Percentiles rank a stretch among this genome's conserved stretches.
phyloP scores from a whole-genome alignment of 2,329 filamentous ascomycete genomes.

The Aureobasidium sp. region DNA sequence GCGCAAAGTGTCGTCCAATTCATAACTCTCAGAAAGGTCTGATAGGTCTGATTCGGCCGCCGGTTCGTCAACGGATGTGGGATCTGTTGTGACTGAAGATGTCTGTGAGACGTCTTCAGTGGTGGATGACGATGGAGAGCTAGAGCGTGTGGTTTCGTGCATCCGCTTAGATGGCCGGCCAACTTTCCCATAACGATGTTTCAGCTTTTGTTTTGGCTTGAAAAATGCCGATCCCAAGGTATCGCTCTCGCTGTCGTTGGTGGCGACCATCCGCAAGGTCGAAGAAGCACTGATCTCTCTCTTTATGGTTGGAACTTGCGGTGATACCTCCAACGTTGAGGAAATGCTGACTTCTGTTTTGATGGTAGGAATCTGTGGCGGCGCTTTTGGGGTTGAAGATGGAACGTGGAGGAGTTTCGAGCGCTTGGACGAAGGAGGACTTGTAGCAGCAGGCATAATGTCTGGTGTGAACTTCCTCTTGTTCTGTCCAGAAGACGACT shows the following conservation, averaged over 20 bases:
- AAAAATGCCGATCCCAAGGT: background rate
- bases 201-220: slow-evolving; percentile 1
- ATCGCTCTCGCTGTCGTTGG: slow-evolving; percentile 7
- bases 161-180: background rate
- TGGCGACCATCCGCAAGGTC: background rate
- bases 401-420: background rate
- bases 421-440: background rate
- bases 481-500: background rate
- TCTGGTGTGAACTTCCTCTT: background rate
- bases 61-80: slow-evolving; percentile 15
- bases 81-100: slow-evolving; percentile 16
- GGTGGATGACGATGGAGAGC: slow-evolving; percentile 14
- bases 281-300: slow-evolving; percentile 16
- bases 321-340: background rate
- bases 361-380: slow-evolving; percentile 5
- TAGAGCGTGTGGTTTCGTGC: slow-evolving; percentile 11
- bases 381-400: background rate
- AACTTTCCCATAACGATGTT: slow-evolving; percentile 6
- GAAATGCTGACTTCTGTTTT: background rate
- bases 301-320: slow-evolving; percentile 13
- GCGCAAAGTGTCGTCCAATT: slow-evolving; percentile 31
- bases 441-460: background rate
- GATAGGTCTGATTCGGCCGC: slow-evolving; percentile 29
- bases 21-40: slow-evolving; percentile 31
- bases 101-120: slow-evolving; percentile 15